Evolutionary conservation across 352 stramenopile species (phyloP).

Genomic region (Globisporangium nunn): DNA sequence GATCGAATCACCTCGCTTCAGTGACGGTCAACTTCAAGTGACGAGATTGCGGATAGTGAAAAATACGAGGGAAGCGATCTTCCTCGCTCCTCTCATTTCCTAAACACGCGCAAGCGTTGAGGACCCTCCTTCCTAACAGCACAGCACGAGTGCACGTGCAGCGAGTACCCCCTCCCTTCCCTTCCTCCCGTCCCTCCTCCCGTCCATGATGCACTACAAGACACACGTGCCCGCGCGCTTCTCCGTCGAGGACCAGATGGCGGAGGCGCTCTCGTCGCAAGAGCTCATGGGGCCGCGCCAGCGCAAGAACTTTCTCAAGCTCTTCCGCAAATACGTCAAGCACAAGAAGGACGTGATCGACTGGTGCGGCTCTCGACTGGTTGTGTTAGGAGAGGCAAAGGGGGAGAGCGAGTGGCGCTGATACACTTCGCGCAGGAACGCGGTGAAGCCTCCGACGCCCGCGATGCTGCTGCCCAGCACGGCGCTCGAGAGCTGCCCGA

Average conservation of each 20-base stretch:
- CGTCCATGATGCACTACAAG: constrained; percentile 72
- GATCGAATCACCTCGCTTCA: no score
- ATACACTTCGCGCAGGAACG: constrained; percentile 39
- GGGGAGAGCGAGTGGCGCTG: background rate
- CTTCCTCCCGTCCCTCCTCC: background rate
- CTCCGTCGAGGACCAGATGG: constrained; percentile 85
- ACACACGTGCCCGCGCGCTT: constrained; percentile 80
- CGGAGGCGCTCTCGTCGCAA: constrained; percentile 69
- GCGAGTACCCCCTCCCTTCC: background rate
- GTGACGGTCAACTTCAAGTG: no score
- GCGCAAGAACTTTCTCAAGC: constrained; percentile 85
- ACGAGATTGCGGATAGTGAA: no score
- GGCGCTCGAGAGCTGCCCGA: constrained; percentile 83
- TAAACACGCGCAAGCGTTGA: no score
- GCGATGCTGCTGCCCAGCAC: constrained; percentile 67
- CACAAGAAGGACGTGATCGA: constrained; percentile 77
- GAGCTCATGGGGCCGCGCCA: constrained; percentile 77
- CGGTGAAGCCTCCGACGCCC: constrained; percentile 64
- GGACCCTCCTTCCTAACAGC: no score
- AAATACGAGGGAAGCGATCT: no score
- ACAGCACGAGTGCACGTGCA: no score
- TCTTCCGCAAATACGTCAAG: constrained; percentile 87
- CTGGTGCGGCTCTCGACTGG: constrained; percentile 30
- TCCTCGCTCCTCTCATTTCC: no score
- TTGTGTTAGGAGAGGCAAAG: no score